These are phyloP conservation scores for Phytophthora syringae DNA, from an alignment of 352 stramenopile species.

Conservation along the genomic window DNA sequence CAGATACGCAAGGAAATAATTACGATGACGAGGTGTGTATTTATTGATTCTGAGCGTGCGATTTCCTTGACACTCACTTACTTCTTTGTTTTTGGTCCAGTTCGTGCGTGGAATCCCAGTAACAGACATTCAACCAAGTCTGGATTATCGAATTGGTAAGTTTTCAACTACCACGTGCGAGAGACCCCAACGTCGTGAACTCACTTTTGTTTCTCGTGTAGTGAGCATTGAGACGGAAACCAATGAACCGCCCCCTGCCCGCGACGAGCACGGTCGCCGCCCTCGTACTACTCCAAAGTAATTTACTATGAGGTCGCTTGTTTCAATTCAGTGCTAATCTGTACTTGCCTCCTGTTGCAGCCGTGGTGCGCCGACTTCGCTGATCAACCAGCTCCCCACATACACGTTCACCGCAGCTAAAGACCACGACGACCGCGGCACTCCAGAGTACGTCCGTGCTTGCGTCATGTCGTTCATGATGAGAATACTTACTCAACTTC, in stretches of 20 bases:
- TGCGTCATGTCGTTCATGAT: neutral
- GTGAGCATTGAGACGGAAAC: slow-evolving; percentile 63
- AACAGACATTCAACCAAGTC: slow-evolving; percentile 37
- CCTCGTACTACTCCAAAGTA: slow-evolving; percentile 34
- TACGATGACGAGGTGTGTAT: slow-evolving; percentile 57
- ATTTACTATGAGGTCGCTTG: slow-evolving; percentile 9
- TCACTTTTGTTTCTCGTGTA: slow-evolving; percentile 19
- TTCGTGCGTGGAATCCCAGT: slow-evolving; percentile 40
- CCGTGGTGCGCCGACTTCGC: slow-evolving; percentile 57
- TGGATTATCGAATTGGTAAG: slow-evolving; percentile 50
- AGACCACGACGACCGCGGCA: slow-evolving; percentile 42
- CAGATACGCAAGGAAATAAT: slow-evolving; percentile 54
- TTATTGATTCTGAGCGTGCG: neutral
- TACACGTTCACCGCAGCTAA: slow-evolving; percentile 77
- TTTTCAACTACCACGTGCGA: neutral
- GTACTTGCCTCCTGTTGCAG: no score
- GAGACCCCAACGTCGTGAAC: neutral
- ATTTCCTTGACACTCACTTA: neutral
- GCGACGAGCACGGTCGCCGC: slow-evolving; percentile 29
- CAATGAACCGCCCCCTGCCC: slow-evolving; percentile 31
- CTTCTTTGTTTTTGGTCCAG: slow-evolving; percentile 21
- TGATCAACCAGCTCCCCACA: slow-evolving; percentile 85
- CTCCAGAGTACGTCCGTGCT: slow-evolving; percentile 57
- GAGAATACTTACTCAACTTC: neutral
- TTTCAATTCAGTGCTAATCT: neutral